Conservation (phyloP, 2,329 filamentous ascomycete species). For the Trichophyton simii region DNA sequence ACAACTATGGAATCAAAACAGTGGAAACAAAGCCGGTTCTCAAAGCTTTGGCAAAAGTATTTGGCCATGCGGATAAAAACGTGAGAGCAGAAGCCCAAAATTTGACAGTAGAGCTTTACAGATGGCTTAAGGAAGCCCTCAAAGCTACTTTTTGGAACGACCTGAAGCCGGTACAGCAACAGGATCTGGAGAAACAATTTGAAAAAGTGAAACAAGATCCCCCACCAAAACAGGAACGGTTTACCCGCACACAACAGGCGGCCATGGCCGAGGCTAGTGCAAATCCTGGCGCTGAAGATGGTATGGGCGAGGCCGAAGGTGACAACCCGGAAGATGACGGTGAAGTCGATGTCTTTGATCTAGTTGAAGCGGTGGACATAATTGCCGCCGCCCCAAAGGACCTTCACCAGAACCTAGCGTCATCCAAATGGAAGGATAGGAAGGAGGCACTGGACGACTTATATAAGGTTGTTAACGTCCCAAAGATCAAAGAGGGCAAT, state of each 20-base stretch:
- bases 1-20: slow-evolving; percentile 89
- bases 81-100: slow-evolving; percentile 87
- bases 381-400: slow-evolving; percentile 66
- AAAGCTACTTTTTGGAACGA: slow-evolving; percentile 97
- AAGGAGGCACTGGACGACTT: slow-evolving; percentile 87
- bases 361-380: slow-evolving; percentile 80
- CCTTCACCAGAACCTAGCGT: slow-evolving; percentile 71
- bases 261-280: slow-evolving; percentile 53
- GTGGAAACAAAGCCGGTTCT: slow-evolving; percentile 86
- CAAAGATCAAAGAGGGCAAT: slow-evolving; percentile 79
- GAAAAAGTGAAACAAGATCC: slow-evolving; percentile 84
- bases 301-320: slow-evolving; percentile 44
- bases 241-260: slow-evolving; percentile 80
- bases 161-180: slow-evolving; percentile 87
- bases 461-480: slow-evolving; percentile 63
- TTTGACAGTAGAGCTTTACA: slow-evolving; percentile 83
- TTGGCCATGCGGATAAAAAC: slow-evolving; percentile 96
- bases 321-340: slow-evolving; percentile 48
- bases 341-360: slow-evolving; percentile 68
- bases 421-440: slow-evolving; percentile 95
- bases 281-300: slow-evolving; percentile 45
- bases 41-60: slow-evolving; percentile 77
- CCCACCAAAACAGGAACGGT: slow-evolving; percentile 74
- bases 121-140: slow-evolving; percentile 95
- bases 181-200: slow-evolving; percentile 85